Base-by-base conservation (phyloP, 345 rosid genomes). In the Balakata baccata region DNA sequence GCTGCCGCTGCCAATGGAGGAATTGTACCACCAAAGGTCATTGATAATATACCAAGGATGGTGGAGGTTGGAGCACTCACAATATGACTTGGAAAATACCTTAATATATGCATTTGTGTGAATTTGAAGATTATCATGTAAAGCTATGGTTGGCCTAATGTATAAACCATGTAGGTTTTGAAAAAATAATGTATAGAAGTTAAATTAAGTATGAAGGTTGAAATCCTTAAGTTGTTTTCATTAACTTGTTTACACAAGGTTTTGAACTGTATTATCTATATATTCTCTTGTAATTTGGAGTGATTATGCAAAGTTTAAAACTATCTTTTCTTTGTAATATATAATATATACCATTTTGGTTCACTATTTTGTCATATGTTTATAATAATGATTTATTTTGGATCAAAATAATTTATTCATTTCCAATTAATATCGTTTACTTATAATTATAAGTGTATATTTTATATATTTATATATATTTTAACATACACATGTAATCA, bases 11-110 rank as follows among this genome's bases (percentile, higher is more conserved):
- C 80, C 18, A 56, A 16, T 23, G 80, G 73, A 5, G 75, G 78
- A 62, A 76, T 66, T 67, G 68, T 70, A 58, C 77, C 87, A 11
- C 77, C 86, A 3, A 83, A 86, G 68, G 77, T 81, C 11, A 82
- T 85, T 8, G 83, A 77, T 7, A 59, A 70, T 47, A 34, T 86
- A 7, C 92, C 89, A 0, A 64, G 80, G 71, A 84, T 87, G 81
- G 77, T 74, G 82, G 89, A 87, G 65, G 77, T 72, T 68, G 83
- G 82, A 7, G 93, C 75, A 65, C 77, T 91, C 9, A 85, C 84
- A 45, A 89, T 89, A 78, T 76, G 20, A 22, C 18, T 50, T n/a
- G 59, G 18, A 29, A 2, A 64, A 41, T 56, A 11, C n/a, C n/a
- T 54, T 18, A 29, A 29, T 2, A 29, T 43, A 23, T 8, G 64